Evolutionary conservation across 176 grass and related monocot species (phyloP), one percentile per base, ranked within the genome.

Genomic region (Alloteropsis semialata): DNA sequence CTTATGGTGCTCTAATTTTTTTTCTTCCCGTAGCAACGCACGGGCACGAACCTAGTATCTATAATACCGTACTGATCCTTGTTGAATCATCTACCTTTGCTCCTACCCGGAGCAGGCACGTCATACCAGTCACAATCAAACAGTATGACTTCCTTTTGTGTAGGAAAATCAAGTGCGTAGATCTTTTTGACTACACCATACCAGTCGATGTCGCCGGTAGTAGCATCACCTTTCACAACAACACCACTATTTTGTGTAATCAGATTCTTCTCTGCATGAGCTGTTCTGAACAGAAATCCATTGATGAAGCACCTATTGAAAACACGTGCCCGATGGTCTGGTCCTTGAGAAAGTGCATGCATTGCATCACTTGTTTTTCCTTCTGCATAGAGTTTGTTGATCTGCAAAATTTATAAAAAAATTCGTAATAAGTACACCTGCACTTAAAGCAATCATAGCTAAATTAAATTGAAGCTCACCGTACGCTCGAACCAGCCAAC

Each of bases 101-200:
- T 70, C 10, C 6, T 70, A 27, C 5, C 42, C 15, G 21, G 13
- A 28, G 67, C 10, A 29, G 41, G 67, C 13, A 70, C 24, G 4
- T 70, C 41, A 8, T 28, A 70, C 67, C 67, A 70, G 24, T 70
- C 39, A 70, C 67, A 70, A 0, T 70, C 3, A 70, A 70, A 45
- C 7, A 70, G 15, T 0, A 46, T 0, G 0, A 68, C 63, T 28
- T 81, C 21, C 16, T 69, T 55, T 13, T 34, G 3, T 0, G 1
- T 4, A 2, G 15, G 14, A 41, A 81, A 56, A 27, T 69, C 17
- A 32, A 81, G 50, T 29, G 34, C n/a, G n/a, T n/a, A n/a, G n/a
- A 70, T 81, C n/a, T 70, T 81, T 11, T 51, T 69, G 2, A 81
- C 22, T 0, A 81, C 51, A 10, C 65, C 79, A n/a, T 82, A 82